phyloP scores from a whole-genome alignment of 768 basidiomycete species.

The Coprinopsis sp. region DNA sequence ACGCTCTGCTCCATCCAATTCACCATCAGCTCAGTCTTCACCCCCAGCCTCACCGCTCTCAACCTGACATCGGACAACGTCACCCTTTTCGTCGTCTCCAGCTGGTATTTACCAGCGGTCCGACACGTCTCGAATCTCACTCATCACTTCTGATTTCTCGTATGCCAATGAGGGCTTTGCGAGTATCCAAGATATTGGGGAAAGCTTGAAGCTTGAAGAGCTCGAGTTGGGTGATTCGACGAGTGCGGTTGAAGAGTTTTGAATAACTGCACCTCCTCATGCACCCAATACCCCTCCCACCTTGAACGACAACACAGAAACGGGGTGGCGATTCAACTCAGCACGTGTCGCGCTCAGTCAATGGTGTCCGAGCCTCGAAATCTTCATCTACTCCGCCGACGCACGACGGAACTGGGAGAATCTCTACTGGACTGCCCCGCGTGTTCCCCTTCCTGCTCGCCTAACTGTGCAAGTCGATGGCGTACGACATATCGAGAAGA shows the following conservation, averaged over 20 bases:
- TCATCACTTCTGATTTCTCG: slow-evolving; percentile 66
- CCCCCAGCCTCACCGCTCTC: too few species aligned
- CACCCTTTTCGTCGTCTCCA: slow-evolving; percentile 61
- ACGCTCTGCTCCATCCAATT: too few species aligned
- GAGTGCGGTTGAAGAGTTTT: slow-evolving; percentile 64
- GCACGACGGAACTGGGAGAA: slow-evolving; percentile 79
- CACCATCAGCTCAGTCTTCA: too few species aligned
- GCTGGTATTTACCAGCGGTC: slow-evolving; percentile 62
- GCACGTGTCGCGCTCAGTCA: slow-evolving; percentile 47
- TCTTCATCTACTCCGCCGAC: slow-evolving; percentile 73
- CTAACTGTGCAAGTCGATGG: slow-evolving; percentile 61
- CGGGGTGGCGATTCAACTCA: not conserved
- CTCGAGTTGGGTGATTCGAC: slow-evolving; percentile 72
- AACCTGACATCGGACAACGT: slow-evolving; percentile 69
- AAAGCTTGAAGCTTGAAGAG: slow-evolving; percentile 52
- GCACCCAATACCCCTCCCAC: slow-evolving; percentile 10
- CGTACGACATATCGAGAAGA: slow-evolving; percentile 67
- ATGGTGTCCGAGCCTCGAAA: slow-evolving; percentile 64
- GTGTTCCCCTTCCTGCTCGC: slow-evolving; percentile 61
- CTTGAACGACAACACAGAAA: not conserved
- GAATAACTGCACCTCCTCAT: slow-evolving; percentile 44
- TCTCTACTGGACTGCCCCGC: slow-evolving; percentile 79
- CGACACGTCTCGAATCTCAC: slow-evolving; percentile 61
- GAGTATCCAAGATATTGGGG: slow-evolving; percentile 63
- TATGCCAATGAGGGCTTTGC: slow-evolving; percentile 67